Evolutionary conservation across 495 filamentous ascomycete species (phyloP).

Genomic region (Jackrogersella minutella): DNA sequence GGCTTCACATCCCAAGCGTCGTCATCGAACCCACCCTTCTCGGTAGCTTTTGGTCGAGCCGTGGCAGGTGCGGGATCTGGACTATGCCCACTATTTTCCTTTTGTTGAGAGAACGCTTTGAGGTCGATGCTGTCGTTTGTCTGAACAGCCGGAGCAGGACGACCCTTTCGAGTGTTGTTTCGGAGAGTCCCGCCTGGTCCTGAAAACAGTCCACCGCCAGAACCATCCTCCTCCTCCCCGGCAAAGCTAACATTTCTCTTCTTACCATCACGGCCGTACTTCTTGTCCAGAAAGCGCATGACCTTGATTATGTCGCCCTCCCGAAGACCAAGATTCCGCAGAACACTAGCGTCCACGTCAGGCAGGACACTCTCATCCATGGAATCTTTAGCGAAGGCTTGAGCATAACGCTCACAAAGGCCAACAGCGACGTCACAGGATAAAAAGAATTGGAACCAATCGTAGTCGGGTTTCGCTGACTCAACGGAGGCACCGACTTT

Average conservation of each 20-base stretch:
- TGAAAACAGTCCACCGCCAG: conserved; percentile 84
- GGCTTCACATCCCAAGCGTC: conserved; percentile 98
- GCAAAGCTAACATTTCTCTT: conserved; percentile 69
- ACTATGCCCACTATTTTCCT: conserved; percentile 52
- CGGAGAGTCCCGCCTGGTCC: conserved; percentile 86
- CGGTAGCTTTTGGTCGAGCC: conserved; percentile 51
- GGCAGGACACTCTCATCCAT: conserved; percentile 93
- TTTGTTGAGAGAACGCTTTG: conserved; percentile 79
- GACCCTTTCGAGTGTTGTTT: conserved; percentile 95
- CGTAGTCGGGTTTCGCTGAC: conserved; percentile 75
- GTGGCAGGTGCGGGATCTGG: conserved; percentile 55
- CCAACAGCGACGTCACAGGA: conserved; percentile 88
- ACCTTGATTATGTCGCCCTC: conserved; percentile 97
- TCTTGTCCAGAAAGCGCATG: conserved; percentile 86
- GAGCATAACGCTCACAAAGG: conserved; percentile 91
- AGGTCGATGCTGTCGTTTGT: conserved; percentile 86
- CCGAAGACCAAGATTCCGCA: conserved; percentile 87
- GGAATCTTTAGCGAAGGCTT: conserved; percentile 85
- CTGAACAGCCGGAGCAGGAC: conserved; percentile 84
- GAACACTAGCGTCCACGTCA: conserved; percentile 80
- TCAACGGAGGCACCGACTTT: conserved; percentile 61
- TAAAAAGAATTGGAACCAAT: conserved; percentile 99
- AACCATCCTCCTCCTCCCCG: conserved; percentile 51
- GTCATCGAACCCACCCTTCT: conserved; percentile 85
- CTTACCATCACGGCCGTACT: conserved; percentile 74